A percentile compares a stretch with the other conserved stretches of the same genome.
phyloP scores from a whole-genome alignment of 1,139 yeast species.

The Groenewaldozyma auringiensis region DNA sequence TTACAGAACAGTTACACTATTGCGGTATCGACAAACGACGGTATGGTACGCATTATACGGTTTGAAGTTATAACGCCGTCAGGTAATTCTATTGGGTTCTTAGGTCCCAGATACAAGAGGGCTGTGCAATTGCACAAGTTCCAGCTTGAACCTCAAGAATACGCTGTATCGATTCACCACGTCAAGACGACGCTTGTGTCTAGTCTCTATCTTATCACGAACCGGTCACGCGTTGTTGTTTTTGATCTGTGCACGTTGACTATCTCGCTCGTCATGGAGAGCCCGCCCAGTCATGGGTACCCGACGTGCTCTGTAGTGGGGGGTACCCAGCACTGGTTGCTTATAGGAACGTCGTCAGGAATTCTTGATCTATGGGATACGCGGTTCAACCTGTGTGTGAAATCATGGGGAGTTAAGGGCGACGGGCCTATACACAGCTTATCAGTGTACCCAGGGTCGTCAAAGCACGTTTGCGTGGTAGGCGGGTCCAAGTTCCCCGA shows the following conservation, averaged over 20 bases:
- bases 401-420: constrained; percentile 52
- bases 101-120: constrained; percentile 19
- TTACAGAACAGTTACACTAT: constrained; percentile 57
- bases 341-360: constrained; percentile 72
- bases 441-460: constrained; percentile 37
- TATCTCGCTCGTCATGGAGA: constrained; percentile 38
- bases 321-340: constrained; percentile 47
- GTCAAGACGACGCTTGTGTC: constrained; percentile 26
- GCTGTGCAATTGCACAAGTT: constrained; percentile 25
- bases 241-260: constrained; percentile 58
- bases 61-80: constrained; percentile 47
- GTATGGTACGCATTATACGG: constrained; percentile 49
- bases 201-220: constrained; percentile 41
- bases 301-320: constrained; percentile 57
- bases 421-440: constrained; percentile 43
- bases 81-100: constrained; percentile 5
- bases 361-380: constrained; percentile 74
- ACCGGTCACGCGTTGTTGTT: constrained; percentile 45
- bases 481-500: constrained; percentile 58
- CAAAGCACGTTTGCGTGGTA: constrained; percentile 44
- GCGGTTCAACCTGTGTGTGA: constrained; percentile 54
- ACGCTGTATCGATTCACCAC: constrained; percentile 40
- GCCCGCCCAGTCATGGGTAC: constrained; percentile 58
- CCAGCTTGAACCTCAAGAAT: constrained; percentile 27
- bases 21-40: constrained; percentile 62